Evolutionary conservation across 2,329 filamentous ascomycete genomes (phyloP), one percentile per base, ranked within the genome.

Genomic region (Aspergillus sp.): DNA sequence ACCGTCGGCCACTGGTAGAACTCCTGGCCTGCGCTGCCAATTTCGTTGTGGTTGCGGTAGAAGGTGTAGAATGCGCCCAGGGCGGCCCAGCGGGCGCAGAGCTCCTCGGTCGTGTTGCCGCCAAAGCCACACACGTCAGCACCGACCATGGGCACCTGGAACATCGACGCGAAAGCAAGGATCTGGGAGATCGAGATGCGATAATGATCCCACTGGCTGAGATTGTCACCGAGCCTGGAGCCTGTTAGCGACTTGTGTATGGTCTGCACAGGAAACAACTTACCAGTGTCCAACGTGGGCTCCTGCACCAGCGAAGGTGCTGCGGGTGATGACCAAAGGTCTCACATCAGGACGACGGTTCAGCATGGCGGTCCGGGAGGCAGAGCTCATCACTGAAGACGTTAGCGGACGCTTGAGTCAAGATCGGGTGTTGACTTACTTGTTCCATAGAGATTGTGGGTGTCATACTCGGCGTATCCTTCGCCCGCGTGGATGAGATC

Each of bases 41-140:
- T 68, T 24, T 77, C 76, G 53, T 87, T 86, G 73, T 92, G 88
- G 68, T 90, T 86, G 55, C 88, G 85, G 74, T 85, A 90, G 75
- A 92, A 91, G 1, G 87, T 84, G 35, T 81, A 78, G 75, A 91
- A 90, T 8, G 87, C 87, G 14, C 87, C 87, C 0, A 90, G 78
- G 22, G 81, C 79, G 1, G 86, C 82, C 88, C 88, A 92, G n/a
- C 88, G 83, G 3, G 87, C 82, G 66, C 88, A 91, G 5, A 91
- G 79, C 43, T 82, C 75, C 65, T 88, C 83, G 10, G 81, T 87
- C 0, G 86, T 85, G 60, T 87, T 80, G 13, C 76, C 79, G 10
- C 77, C 85, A 63, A 88, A 95, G 0, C 90, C 90, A 62, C 90
- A 95, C 0, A 91, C 85, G 59, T 95, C 90, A 2, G 82, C 78